These are phyloP conservation scores for Coniochaeta prunicola DNA, from an alignment of 2,329 filamentous ascomycete species.

Conservation along the genomic window DNA sequence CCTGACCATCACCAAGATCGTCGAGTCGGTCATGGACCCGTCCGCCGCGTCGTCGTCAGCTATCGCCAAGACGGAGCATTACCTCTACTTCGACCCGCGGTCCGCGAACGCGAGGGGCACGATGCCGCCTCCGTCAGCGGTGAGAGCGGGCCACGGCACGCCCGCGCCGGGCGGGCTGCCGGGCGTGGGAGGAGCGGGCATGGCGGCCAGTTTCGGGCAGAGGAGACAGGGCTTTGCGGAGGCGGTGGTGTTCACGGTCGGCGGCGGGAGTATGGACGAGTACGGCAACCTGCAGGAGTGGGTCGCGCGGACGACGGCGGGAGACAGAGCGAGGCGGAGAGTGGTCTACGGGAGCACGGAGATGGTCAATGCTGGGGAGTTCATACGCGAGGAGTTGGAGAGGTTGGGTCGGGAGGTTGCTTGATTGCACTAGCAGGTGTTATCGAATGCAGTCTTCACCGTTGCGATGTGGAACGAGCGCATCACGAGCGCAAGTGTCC, in stretches of 20 bases:
- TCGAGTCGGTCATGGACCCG: slow-evolving; percentile 97
- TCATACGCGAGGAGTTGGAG: slow-evolving; percentile 57
- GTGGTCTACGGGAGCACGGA: slow-evolving; percentile 95
- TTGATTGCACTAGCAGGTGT: not conserved
- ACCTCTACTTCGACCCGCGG: slow-evolving; percentile 93
- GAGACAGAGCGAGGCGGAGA: slow-evolving; percentile 59
- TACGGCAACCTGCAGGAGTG: slow-evolving; percentile 97
- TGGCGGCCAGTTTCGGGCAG: slow-evolving; percentile 82
- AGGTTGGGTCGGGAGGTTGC: slow-evolving; percentile 51
- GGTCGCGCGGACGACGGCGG: slow-evolving; percentile 64
- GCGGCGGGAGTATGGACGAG: slow-evolving; percentile 97
- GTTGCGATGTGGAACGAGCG: too few species aligned
- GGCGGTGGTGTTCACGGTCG: slow-evolving; percentile 89
- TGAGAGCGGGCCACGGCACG: slow-evolving; percentile 32
- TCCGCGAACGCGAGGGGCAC: slow-evolving; percentile 89
- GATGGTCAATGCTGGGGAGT: slow-evolving; percentile 61
- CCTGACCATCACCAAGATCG: slow-evolving; percentile 93
- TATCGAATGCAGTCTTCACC: not conserved
- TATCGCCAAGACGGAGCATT: slow-evolving; percentile 92
- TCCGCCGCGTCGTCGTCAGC: slow-evolving; percentile 82
- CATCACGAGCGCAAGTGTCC: not conserved
- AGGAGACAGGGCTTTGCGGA: slow-evolving; percentile 83
- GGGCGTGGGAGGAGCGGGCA: slow-evolving; percentile 45
- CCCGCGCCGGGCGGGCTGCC: slow-evolving; percentile 39
- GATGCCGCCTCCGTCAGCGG: slow-evolving; percentile 70